Conservation (phyloP, 2,329 filamentous ascomycete genomes). For the Pyricularia sp. region DNA sequence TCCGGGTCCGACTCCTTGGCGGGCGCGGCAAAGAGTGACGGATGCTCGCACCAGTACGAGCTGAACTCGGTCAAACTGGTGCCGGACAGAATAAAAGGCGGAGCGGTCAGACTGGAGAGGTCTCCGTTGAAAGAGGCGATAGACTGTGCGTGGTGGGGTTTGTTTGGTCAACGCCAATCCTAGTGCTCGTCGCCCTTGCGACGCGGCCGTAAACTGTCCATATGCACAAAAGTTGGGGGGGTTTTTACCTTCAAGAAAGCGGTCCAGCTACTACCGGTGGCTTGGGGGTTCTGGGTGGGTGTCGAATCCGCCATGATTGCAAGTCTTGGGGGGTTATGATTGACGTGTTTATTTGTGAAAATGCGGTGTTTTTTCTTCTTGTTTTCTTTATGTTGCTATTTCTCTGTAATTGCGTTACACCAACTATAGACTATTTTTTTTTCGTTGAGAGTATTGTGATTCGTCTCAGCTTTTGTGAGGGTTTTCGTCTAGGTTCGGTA, state of each 20-base stretch:
- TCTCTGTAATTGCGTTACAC: not conserved
- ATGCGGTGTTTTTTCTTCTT: not conserved
- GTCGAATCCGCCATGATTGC: conserved; percentile 1
- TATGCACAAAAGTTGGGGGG: not conserved
- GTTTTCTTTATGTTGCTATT: not conserved
- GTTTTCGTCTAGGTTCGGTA: not conserved
- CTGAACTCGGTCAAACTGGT: conserved; percentile 72
- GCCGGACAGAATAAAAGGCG: conserved; percentile 69
- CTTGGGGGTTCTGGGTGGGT: conserved; percentile 18
- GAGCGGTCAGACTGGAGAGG: conserved; percentile 66
- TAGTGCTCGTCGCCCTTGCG: conserved; percentile 4
- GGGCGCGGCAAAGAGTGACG: conserved; percentile 66
- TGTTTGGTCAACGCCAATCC: conserved; percentile 5
- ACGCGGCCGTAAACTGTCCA: not conserved
- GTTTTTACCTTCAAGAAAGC: conserved; percentile 33
- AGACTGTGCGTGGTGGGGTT: conserved; percentile 29
- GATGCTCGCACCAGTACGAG: conserved; percentile 72
- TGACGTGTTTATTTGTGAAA: not conserved
- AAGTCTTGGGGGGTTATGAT: not conserved
- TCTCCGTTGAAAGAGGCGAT: conserved; percentile 75
- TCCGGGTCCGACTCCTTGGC: conserved; percentile 65
- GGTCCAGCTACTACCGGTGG: conserved; percentile 32
- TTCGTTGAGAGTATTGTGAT: not conserved
- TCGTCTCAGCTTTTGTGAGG: not conserved
- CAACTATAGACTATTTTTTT: not conserved